phyloP scores from a whole-genome alignment of 352 stramenopile species.

The Lagenidium sp. region DNA sequence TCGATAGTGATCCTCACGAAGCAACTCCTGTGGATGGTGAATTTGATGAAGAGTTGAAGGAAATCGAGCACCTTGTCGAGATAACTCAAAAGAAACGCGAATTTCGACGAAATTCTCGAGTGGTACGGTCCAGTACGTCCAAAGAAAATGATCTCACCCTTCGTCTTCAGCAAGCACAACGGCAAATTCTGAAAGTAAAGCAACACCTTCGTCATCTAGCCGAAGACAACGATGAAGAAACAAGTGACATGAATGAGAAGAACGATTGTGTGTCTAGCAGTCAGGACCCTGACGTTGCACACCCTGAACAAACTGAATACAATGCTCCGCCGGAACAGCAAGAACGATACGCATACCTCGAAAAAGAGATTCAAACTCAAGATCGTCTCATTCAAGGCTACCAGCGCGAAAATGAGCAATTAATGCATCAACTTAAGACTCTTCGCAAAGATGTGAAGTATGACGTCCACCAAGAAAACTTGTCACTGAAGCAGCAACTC shows the following conservation, averaged over 20 bases:
- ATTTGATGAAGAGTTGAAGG: constrained; percentile 18
- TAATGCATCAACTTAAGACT: constrained; percentile 73
- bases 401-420: constrained; percentile 73
- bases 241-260: not conserved
- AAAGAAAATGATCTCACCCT: constrained; percentile 57
- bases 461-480: constrained; percentile 70
- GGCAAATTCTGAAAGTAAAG: constrained; percentile 60
- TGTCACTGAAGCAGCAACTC: constrained; percentile 41
- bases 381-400: constrained; percentile 70
- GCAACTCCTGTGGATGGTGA: constrained; percentile 25
- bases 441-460: constrained; percentile 50
- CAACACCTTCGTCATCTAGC: constrained; percentile 38
- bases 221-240: not conserved
- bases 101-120: constrained; percentile 15
- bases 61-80: constrained; percentile 46
- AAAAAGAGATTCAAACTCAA: constrained; percentile 52
- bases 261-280: too few relatives aligned
- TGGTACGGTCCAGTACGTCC: constrained; percentile 19
- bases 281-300: not conserved
- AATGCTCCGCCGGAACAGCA: not conserved
- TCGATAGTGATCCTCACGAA: too few relatives aligned
- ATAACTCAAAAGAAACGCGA: constrained; percentile 25
- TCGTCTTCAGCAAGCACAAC: constrained; percentile 62
- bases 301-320: not conserved
- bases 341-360: not conserved